Evolutionary conservation across 2,329 filamentous ascomycete genomes (phyloP), one percentile per base, ranked within the genome.

Genomic region (Proliferodiscus dingleyae): DNA sequence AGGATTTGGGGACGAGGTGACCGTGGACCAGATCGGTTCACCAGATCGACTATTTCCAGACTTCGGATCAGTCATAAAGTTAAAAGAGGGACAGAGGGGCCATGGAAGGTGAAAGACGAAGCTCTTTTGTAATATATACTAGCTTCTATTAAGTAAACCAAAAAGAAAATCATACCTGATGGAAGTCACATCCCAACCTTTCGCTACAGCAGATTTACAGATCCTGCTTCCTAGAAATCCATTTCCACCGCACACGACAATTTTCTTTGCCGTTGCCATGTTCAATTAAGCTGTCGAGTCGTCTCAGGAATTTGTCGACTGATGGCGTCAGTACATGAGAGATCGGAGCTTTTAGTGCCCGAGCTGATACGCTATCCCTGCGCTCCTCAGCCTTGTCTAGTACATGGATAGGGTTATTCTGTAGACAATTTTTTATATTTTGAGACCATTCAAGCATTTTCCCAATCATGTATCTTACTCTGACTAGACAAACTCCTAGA

Each of bases 181-280:
- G 5, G 90, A 96, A 18, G 83, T 91, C 38, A 97, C 91, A 46
- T 89, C 80, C 91, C 91, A 97, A 45, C 89, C 89, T 63, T 89
- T 77, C 37, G 83, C 78, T 41, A 89, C 83, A 36, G 89, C 93
- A 43, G 87, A 84, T 72, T 89, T 93, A 73, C 93, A 97, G 70
- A 98, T 95, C 45, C 91, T 79, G 19, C 75, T 77, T 68, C 89
- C 89, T 21, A 98, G 70, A 64, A 97, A 98, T 26, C 93, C 91
- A 67, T 88, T 96, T 49, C 91, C 91, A 56, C 93, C 93, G 56
- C 87, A 94, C 44, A 98, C 89, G 33, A 97, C 82, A 34, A 98
- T 74, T 68, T 81, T 85, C 70, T 89, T 95, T 46, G 80, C 46
- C 2, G 40, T 52, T 9, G 24, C 43, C 37, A 48, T 49, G 11